Evolutionary conservation across 2,329 filamentous ascomycete genomes (phyloP).

Genomic region (Rutstroemia sp.): DNA sequence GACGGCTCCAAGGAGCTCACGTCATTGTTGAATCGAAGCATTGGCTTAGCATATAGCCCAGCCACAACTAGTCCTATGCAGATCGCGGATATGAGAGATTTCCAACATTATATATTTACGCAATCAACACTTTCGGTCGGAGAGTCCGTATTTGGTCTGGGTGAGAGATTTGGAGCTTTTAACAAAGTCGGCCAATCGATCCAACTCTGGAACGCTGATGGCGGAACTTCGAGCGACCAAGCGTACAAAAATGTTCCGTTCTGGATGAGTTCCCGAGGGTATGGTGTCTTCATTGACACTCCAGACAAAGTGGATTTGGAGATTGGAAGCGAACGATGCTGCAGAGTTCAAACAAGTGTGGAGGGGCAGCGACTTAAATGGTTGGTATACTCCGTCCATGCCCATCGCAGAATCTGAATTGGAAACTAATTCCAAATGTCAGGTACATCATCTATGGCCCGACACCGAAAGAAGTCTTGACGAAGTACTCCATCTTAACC

Average conservation of each 20-base stretch:
- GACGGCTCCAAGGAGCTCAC: conserved; percentile 45
- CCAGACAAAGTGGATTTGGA: conserved; percentile 64
- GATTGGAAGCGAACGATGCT: conserved; percentile 66
- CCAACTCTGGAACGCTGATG: conserved; percentile 56
- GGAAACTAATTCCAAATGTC: not conserved
- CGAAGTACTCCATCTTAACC: conserved; percentile 59
- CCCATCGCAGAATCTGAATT: not conserved
- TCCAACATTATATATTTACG: conserved; percentile 49
- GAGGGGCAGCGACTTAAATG: conserved; percentile 64
- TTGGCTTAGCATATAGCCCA: conserved; percentile 50
- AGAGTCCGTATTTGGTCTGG: conserved; percentile 67
- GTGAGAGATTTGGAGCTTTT: conserved; percentile 69
- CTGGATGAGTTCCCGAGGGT: conserved; percentile 64
- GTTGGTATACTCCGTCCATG: conserved; percentile 16
- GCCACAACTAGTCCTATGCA: conserved; percentile 44
- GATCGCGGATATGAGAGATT: conserved; percentile 44
- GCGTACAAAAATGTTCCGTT: conserved; percentile 68
- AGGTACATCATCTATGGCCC: conserved; percentile 63
- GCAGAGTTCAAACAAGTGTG: conserved; percentile 61
- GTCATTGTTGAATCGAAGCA: conserved; percentile 45
- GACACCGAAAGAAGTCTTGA: conserved; percentile 63
- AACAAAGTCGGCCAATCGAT: conserved; percentile 69
- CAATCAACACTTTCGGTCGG: conserved; percentile 48
- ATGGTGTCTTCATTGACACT: conserved; percentile 69
- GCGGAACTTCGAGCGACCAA: conserved; percentile 61